Conservation (phyloP, 495 filamentous ascomycete species). For the Daldinia concentrica region DNA sequence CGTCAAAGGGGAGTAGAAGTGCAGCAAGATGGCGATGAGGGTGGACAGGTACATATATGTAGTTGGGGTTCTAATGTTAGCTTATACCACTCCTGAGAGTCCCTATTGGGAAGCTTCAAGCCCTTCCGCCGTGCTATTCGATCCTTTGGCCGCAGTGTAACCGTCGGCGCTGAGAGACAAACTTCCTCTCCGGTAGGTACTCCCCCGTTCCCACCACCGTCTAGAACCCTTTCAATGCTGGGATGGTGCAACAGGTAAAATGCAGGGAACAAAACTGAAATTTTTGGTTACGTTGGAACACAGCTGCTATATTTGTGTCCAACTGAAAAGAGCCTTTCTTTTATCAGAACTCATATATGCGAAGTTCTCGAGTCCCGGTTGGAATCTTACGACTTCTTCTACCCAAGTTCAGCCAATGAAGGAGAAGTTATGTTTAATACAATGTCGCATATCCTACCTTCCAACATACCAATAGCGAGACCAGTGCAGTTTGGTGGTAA, state of each 20-base stretch:
- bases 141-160: conserved; percentile 30
- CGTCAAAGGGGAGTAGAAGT: background rate
- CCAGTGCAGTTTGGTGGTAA: background rate
- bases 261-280: conserved; percentile 3
- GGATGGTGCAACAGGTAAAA: conserved; percentile 9
- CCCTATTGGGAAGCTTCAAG: conserved; percentile 16
- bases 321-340: conserved; percentile 9
- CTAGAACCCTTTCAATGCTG: conserved; percentile 2
- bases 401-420: conserved; percentile 15
- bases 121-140: conserved; percentile 1
- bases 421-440: background rate
- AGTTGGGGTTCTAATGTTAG: conserved; percentile 1
- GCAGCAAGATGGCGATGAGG: background rate
- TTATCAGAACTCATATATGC: conserved; percentile 24
- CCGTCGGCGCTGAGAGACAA: conserved; percentile 3
- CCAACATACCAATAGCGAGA: background rate
- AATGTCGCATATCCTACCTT: conserved; percentile 9
- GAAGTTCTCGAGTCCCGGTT: conserved; percentile 7
- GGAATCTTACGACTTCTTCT: background rate
- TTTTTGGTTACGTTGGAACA: conserved; percentile 1
- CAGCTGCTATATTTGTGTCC: background rate
- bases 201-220: background rate
- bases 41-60: background rate
- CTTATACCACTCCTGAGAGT: background rate
- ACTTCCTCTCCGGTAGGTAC: conserved; percentile 2